phyloP scores from a whole-genome alignment of 2,329 filamentous ascomycete genomes.

The Claviceps sp. region DNA sequence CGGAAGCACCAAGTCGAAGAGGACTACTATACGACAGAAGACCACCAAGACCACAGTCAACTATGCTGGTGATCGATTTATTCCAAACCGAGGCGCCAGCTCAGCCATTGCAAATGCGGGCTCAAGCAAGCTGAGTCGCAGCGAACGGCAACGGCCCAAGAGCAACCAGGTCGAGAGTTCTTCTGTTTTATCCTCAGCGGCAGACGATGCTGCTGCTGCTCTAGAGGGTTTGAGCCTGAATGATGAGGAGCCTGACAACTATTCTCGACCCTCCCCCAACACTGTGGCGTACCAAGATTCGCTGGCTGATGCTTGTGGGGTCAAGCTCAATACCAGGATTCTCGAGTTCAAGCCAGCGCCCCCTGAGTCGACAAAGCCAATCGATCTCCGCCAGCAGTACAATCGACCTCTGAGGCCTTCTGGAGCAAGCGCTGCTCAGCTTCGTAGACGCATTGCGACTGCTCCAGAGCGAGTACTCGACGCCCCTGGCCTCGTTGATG shows the following conservation, averaged over 20 bases:
- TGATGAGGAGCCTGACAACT: slow-evolving; percentile 54
- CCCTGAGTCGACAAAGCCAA: slow-evolving; percentile 96
- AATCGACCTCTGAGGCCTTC: slow-evolving; percentile 84
- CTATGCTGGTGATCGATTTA: slow-evolving; percentile 84
- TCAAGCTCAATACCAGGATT: slow-evolving; percentile 87
- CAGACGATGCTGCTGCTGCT: slow-evolving; percentile 67
- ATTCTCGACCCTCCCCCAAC: slow-evolving; percentile 72
- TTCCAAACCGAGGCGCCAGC: slow-evolving; percentile 83
- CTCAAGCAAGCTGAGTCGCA: slow-evolving; percentile 65
- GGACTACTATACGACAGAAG: slow-evolving; percentile 39
- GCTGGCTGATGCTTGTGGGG: slow-evolving; percentile 78
- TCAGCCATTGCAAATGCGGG: slow-evolving; percentile 74
- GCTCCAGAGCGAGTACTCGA: slow-evolving; percentile 93
- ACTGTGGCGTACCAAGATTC: slow-evolving; percentile 86
- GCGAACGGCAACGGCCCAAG: slow-evolving; percentile 61
- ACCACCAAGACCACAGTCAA: slow-evolving; percentile 65
- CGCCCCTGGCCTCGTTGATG: slow-evolving; percentile 87
- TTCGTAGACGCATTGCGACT: slow-evolving; percentile 82
- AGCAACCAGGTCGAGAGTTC: slow-evolving; percentile 59
- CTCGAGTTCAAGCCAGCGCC: slow-evolving; percentile 95
- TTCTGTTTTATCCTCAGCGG: slow-evolving; percentile 60
- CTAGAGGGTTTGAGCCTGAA: slow-evolving; percentile 66
- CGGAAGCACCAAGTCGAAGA: slow-evolving; percentile 41
- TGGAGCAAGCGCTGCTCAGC: slow-evolving; percentile 63
- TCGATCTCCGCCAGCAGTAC: slow-evolving; percentile 94